Evolutionary conservation across 129 eudicot species (phyloP).

Genomic region (Flaveria trinervia): DNA sequence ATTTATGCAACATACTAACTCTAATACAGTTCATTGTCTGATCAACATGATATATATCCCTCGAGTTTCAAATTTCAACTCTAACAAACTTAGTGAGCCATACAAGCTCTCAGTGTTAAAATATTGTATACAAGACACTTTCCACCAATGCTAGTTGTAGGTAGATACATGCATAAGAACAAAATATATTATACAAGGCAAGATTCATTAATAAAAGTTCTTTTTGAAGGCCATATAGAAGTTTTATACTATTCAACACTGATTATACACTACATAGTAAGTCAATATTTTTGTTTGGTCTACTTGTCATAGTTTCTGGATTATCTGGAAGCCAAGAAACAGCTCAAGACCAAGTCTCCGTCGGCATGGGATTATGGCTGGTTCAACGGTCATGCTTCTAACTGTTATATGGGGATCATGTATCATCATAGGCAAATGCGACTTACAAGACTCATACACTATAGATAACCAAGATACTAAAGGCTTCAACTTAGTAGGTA

Average conservation of each 20-base stretch:
- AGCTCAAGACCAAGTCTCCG: conserved; percentile 90
- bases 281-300: conserved; percentile 13
- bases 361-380: conserved; percentile 92
- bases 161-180: no score
- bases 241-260: not conserved
- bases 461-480: conserved; percentile 57
- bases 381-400: conserved; percentile 85
- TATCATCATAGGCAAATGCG: conserved; percentile 75
- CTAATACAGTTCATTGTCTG: no score
- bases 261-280: not conserved
- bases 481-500: conserved; percentile 65
- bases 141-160: no score
- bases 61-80: no score
- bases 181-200: no score
- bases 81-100: no score
- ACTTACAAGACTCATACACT: conserved; percentile 49
- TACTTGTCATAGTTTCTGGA: conserved; percentile 65
- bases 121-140: no score
- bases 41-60: no score
- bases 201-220: not conserved
- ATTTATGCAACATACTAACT: no score
- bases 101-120: no score
- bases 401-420: conserved; percentile 86
- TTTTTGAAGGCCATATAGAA: not conserved
- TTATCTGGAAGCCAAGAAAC: conserved; percentile 67